Evolutionary conservation across 331 rosid species (phyloP).

Genomic region (Malus hybrid): DNA sequence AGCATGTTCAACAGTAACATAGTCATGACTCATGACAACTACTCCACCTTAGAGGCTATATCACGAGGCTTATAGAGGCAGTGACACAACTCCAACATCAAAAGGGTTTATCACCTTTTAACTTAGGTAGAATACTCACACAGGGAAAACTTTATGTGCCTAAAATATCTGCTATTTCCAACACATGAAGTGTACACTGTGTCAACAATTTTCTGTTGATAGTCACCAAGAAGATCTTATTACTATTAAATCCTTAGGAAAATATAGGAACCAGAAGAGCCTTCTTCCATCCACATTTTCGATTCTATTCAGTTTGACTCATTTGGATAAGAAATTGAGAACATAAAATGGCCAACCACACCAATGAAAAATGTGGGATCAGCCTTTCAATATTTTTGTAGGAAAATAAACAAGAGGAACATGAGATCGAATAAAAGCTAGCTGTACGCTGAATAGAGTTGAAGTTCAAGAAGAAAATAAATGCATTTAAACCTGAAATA

Average conservation of each 20-base stretch:
- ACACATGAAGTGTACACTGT: not conserved
- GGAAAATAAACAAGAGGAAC: not conserved
- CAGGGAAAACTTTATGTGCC: not conserved
- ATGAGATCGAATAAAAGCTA: not conserved
- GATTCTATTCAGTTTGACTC: not conserved
- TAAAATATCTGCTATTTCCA: not conserved
- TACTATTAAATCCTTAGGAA: not conserved
- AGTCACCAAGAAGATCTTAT: not conserved
- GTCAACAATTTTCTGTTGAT: not conserved
- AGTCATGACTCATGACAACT: not conserved
- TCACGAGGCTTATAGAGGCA: not conserved
- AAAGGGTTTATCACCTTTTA: not conserved
- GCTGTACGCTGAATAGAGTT: not conserved
- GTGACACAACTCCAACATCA: not conserved
- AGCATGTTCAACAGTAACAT: not conserved
- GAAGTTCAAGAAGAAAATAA: constrained; percentile 6
- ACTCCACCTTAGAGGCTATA: not conserved
- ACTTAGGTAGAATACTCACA: not conserved
- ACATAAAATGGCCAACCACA: not conserved
- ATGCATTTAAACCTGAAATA: constrained; percentile 46
- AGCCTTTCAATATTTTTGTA: not conserved
- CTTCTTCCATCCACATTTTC: not conserved
- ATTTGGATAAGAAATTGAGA: not conserved
- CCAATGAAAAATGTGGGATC: constrained; percentile 4
- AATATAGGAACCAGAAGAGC: not conserved